These are phyloP conservation scores for Hericium erinaceus DNA, from an alignment of 768 basidiomycete genomes.

Conservation along the genomic window DNA sequence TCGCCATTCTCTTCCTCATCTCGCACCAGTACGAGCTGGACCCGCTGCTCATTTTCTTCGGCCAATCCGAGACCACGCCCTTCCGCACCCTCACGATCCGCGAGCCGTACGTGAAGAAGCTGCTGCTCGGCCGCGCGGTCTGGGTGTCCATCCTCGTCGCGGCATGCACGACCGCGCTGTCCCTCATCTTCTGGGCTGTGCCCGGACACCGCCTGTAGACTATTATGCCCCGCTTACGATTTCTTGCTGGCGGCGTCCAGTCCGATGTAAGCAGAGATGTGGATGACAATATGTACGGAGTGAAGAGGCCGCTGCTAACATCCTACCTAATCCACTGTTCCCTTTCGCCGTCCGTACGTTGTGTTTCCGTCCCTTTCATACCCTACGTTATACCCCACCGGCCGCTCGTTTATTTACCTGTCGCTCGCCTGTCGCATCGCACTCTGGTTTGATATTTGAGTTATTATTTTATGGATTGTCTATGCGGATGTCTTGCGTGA, in stretches of 20 bases:
- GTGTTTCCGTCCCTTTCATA: neutral
- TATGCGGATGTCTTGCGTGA: no score
- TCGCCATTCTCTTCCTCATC: constrained; percentile 85
- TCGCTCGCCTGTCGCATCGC: neutral
- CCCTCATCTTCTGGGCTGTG: constrained; percentile 92
- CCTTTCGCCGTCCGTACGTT: no score
- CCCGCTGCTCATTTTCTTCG: constrained; percentile 88
- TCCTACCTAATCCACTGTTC: no score
- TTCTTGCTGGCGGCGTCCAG: no score
- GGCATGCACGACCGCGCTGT: constrained; percentile 67
- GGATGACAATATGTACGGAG: no score
- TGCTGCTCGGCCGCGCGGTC: constrained; percentile 81
- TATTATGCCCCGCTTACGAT: no score
- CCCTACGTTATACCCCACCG: neutral
- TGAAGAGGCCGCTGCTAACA: no score
- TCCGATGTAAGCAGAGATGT: no score
- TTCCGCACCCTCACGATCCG: constrained; percentile 89
- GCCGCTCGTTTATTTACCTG: neutral
- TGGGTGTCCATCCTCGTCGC: constrained; percentile 84
- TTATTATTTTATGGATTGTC: no score
- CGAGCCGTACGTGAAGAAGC: constrained; percentile 89
- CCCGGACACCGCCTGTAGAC: constrained; percentile 80
- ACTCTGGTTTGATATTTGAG: no score
- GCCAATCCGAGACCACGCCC: constrained; percentile 92
- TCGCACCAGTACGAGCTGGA: constrained; percentile 97